These are phyloP conservation scores for Perkinsus olseni DNA, from an alignment of 169 alveolate species.

Conservation along the genomic window DNA sequence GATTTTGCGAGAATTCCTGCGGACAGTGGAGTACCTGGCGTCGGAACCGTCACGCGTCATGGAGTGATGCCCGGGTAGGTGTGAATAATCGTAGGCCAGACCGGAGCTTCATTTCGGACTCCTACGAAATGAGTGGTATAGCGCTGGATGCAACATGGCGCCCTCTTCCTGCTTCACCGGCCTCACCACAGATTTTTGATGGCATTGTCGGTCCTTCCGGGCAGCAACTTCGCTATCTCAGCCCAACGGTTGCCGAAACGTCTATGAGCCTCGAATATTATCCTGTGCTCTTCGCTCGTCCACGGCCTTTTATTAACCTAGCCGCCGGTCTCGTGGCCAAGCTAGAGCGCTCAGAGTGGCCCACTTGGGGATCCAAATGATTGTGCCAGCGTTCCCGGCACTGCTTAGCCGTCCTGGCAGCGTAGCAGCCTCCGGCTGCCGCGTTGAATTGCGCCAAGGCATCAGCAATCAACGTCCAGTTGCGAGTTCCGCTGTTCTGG, in stretches of 20 bases:
- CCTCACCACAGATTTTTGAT: constrained; percentile 52
- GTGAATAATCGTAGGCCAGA: no score
- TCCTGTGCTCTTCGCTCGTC: constrained; percentile 50
- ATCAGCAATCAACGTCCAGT: constrained; percentile 15
- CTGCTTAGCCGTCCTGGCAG: constrained; percentile 58
- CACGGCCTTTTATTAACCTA: constrained; percentile 55
- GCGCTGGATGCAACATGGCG: no score
- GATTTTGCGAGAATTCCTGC: neutral
- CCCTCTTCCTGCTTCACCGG: no score
- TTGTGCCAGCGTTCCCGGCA: constrained; percentile 78
- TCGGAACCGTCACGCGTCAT: no score
- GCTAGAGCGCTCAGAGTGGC: neutral
- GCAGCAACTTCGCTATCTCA: constrained; percentile 60
- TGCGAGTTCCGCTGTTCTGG: constrained; percentile 14
- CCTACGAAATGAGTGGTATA: no score
- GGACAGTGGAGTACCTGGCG: neutral
- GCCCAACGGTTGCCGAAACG: constrained; percentile 72
- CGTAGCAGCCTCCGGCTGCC: constrained; percentile 7
- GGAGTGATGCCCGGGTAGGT: no score
- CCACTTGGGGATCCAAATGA: constrained; percentile 49
- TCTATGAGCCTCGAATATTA: constrained; percentile 49
- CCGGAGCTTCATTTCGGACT: no score
- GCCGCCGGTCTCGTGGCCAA: neutral
- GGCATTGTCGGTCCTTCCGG: constrained; percentile 76
- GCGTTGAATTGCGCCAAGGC: constrained; percentile 1